These are phyloP conservation scores for Leptoxyphium fumago DNA, from an alignment of 2,329 filamentous ascomycete species.

Conservation along the genomic window DNA sequence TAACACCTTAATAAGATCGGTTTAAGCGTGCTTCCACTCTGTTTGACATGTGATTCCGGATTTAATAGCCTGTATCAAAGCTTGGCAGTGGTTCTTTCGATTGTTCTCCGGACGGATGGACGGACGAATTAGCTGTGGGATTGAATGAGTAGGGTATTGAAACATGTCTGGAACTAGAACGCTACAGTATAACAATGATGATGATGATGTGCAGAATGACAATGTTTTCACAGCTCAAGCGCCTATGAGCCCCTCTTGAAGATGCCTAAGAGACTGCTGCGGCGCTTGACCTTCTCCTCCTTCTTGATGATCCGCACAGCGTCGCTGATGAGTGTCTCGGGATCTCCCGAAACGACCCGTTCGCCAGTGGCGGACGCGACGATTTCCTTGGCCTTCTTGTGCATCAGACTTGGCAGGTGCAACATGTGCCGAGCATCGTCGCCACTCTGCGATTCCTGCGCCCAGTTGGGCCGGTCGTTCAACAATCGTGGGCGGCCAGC, in stretches of 20 bases:
- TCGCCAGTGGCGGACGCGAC: neutral
- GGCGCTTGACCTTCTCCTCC: conserved; percentile 7
- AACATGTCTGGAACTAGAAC: too few species aligned
- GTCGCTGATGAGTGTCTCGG: conserved; percentile 10
- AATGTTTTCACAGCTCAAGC: too few species aligned
- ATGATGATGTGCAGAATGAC: too few species aligned
- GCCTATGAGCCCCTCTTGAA: conserved; percentile 4
- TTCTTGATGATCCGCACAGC: conserved; percentile 13
- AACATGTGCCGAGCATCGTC: conserved; percentile 3
- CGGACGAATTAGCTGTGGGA: too few species aligned
- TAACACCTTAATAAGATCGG: too few species aligned
- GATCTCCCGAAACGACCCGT: neutral
- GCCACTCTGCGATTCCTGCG: conserved; percentile 9
- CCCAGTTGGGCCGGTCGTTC: conserved; percentile 12
- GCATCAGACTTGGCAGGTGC: conserved; percentile 1
- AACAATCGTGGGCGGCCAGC: neutral
- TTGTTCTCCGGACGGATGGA: too few species aligned
- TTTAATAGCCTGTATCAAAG: too few species aligned
- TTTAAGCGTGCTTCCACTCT: too few species aligned
- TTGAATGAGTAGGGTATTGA: too few species aligned
- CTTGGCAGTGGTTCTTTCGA: too few species aligned
- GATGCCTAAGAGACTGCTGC: conserved; percentile 9
- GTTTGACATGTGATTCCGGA: too few species aligned
- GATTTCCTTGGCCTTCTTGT: conserved; percentile 1
- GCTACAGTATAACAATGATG: too few species aligned